Evolutionary conservation across 1,284 basidiomycete species (phyloP).

Genomic region (Fomitopsis pinicola): DNA sequence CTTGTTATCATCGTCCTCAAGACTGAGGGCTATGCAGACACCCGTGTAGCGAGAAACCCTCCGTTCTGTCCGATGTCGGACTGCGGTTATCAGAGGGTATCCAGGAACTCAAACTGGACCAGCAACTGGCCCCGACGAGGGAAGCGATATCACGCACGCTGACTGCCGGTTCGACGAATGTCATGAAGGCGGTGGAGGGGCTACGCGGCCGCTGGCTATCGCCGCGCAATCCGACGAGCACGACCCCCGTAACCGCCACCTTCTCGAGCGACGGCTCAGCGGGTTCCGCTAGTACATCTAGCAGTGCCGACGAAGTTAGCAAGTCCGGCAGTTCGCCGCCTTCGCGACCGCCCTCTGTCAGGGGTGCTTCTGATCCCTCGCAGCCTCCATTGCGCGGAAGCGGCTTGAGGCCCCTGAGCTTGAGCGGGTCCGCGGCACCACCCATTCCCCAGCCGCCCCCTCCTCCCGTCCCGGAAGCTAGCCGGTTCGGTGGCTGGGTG

Average conservation of each 20-base stretch:
- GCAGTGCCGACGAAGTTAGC: slow-evolving; percentile 44
- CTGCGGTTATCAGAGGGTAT: slow-evolving; percentile 85
- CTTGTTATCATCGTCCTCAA: neutral
- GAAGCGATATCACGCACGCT: slow-evolving; percentile 80
- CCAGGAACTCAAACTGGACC: slow-evolving; percentile 86
- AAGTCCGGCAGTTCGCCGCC: slow-evolving; percentile 29
- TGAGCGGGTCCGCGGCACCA: slow-evolving; percentile 27
- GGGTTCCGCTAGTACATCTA: slow-evolving; percentile 21
- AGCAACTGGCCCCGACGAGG: slow-evolving; percentile 83
- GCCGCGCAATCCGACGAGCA: slow-evolving; percentile 30
- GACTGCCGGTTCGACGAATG: slow-evolving; percentile 69
- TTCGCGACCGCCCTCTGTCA: slow-evolving; percentile 11
- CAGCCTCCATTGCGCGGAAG: slow-evolving; percentile 16
- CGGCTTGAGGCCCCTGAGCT: slow-evolving; percentile 24
- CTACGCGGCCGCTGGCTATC: slow-evolving; percentile 72
- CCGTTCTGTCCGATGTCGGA: slow-evolving; percentile 86
- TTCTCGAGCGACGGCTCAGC: slow-evolving; percentile 10
- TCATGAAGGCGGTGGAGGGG: slow-evolving; percentile 86
- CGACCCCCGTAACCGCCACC: slow-evolving; percentile 9
- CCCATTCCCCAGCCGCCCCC: slow-evolving; percentile 28
- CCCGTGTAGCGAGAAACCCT: slow-evolving; percentile 84
- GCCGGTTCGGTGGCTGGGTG: slow-evolving; percentile 20
- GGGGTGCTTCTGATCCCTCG: slow-evolving; percentile 2
- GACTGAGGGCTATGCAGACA: slow-evolving; percentile 45
- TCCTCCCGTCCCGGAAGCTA: slow-evolving; percentile 25